Conservation (phyloP, 2,329 filamentous ascomycete species). For the Pseudogymnoascus sp. region DNA sequence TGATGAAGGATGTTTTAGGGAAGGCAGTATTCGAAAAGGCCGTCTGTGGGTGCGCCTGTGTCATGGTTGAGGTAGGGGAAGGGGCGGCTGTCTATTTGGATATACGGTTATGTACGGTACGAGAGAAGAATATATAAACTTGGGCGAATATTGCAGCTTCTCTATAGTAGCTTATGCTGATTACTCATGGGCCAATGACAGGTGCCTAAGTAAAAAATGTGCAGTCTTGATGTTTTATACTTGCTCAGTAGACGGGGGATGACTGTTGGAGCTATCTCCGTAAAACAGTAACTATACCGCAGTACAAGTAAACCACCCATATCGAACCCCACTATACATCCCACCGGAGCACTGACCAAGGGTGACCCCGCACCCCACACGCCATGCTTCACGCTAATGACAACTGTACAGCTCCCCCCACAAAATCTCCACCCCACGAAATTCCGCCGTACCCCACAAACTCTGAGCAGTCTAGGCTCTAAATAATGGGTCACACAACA, state of each 20-base stretch:
- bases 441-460: background rate
- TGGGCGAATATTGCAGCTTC: background rate
- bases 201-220: background rate
- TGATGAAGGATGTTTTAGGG: slow-evolving; percentile 27
- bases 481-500: background rate
- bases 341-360: background rate
- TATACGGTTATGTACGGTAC: background rate
- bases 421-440: background rate
- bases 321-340: background rate
- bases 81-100: background rate
- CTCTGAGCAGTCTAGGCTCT: background rate
- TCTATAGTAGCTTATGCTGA: background rate
- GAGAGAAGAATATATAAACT: background rate
- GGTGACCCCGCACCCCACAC: background rate
- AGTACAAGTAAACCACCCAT: background rate
- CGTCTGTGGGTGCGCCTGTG: slow-evolving; percentile 33
- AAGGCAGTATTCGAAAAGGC: slow-evolving; percentile 31
- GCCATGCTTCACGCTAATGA: background rate
- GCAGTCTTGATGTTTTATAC: background rate
- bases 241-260: background rate
- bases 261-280: background rate
- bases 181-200: background rate
- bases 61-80: slow-evolving; percentile 21
- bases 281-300: background rate
- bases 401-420: background rate